Percentiles rank a stretch among this genome's conserved stretches.
Evolutionary conservation across 2,329 filamentous ascomycete genomes (phyloP).

Genomic region (Pseudopithomyces chartarum): DNA sequence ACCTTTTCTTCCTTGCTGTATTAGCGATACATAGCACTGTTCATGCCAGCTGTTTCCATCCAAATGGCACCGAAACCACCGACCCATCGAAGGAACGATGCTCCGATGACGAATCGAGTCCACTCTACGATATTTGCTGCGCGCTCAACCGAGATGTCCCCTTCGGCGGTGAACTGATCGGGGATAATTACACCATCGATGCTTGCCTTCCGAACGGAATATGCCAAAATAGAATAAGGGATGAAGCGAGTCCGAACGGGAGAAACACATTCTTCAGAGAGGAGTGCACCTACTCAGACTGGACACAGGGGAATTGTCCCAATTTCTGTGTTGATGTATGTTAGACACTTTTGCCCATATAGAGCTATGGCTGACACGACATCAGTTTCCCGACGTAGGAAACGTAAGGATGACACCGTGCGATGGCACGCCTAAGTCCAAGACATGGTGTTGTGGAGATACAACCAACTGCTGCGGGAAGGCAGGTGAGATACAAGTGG

Average conservation of each 20-base stretch:
- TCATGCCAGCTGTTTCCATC: slow-evolving; percentile 1
- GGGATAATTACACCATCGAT: not conserved
- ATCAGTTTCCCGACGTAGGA: not conserved
- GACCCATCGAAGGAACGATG: not conserved
- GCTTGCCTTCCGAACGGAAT: slow-evolving; percentile 6
- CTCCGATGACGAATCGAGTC: not conserved
- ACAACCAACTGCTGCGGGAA: not conserved
- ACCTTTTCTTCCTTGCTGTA: not conserved
- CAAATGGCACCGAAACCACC: not conserved
- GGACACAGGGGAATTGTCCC: slow-evolving; percentile 3
- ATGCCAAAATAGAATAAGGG: not conserved
- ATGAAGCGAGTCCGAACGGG: not conserved
- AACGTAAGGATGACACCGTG: slow-evolving; percentile 2
- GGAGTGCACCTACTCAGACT: slow-evolving; percentile 4
- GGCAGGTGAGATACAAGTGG: not conserved
- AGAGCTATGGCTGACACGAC: not conserved
- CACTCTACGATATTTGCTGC: slow-evolving; percentile 5
- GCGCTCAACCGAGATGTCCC: slow-evolving; percentile 2
- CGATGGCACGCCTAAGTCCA: not conserved
- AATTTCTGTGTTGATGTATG: not conserved
- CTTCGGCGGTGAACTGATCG: not conserved
- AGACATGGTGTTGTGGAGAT: slow-evolving; percentile 5
- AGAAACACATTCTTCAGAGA: not conserved
- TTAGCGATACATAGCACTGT: not conserved
- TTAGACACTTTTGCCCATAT: not conserved